phyloP scores from a whole-genome alignment of 1,284 basidiomycete species.

The Gastroboletus turbinatus region DNA sequence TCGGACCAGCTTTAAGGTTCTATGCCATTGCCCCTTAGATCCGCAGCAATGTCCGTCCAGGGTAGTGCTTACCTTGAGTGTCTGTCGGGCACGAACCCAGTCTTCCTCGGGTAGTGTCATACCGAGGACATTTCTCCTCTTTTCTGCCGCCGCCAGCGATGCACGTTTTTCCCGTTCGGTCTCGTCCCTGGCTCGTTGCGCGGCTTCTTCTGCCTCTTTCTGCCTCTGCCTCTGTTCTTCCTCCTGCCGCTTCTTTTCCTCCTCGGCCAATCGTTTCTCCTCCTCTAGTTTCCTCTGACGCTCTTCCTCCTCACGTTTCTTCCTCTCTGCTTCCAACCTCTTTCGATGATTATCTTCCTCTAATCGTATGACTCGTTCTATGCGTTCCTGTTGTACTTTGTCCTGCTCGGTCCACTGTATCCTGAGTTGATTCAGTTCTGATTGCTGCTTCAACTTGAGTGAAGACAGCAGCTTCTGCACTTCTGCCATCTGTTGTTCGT shows the following conservation, averaged over 20 bases:
- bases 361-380: constrained; percentile 60
- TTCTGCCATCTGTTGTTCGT: constrained; percentile 49
- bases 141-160: constrained; percentile 33
- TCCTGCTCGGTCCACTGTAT: constrained; percentile 54
- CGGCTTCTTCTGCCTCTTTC: constrained; percentile 41
- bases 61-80: constrained; percentile 51
- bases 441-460: constrained; percentile 45
- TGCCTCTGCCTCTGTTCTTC: constrained; percentile 39
- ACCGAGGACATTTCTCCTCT: constrained; percentile 41
- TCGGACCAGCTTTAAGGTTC: constrained; percentile 74
- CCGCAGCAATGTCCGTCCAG: constrained; percentile 20
- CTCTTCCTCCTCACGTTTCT: constrained; percentile 47
- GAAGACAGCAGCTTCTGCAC: constrained; percentile 45
- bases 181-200: constrained; percentile 34
- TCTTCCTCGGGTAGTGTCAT: constrained; percentile 59
- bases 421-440: constrained; percentile 46
- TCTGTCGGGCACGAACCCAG: constrained; percentile 63
- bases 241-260: constrained; percentile 33
- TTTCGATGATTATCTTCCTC: constrained; percentile 63
- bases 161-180: constrained; percentile 33
- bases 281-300: constrained; percentile 41
- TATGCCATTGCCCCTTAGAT: constrained; percentile 33
- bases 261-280: constrained; percentile 35
- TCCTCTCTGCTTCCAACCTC: constrained; percentile 52
- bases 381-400: constrained; percentile 51